Base-by-base conservation (phyloP, 2,329 filamentous ascomycete genomes). In the Bipolaris sorokiniana region DNA sequence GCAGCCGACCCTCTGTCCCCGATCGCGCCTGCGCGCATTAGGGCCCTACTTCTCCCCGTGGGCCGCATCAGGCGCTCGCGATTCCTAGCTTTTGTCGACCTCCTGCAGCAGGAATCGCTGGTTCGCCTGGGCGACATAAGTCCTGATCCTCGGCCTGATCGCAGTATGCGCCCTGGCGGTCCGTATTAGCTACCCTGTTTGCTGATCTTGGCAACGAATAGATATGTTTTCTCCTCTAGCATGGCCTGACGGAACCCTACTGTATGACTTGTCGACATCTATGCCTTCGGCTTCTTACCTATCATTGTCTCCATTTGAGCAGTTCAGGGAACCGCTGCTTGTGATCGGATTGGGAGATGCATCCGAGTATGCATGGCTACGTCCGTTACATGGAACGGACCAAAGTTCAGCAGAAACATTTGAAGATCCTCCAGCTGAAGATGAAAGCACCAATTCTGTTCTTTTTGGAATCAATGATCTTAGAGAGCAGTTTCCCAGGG, bases 141-240 rank as follows among this genome's bases (percentile, higher is more conserved):
- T 76, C 88, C 92, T 71, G 91, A 97, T 84, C 83, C 86, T 74
- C 86, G 91, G 66, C 90, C 92, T 54, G 90, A 96, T 77, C 88
- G 90, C 82, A 96, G 92, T 94, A 88, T 76, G 86, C 64, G 37
- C 58, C 64, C 68, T 68, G 45, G 63, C 54, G 42, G 48, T 51
- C 59, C 28, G 40, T 40, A 42, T 46, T 56, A 47, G 48, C 61
- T 71, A 54, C 69, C 37, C 51, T 41, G 46, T 69, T 61, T 63
- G 62, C 73, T 76, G 64, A 76, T 70, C 62, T 67, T 69, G 61
- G 64, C 62, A 55, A 61, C 40, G 36, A 59, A 51, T 75, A 97
- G 92, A 92, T 77, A 93, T 95, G 88, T 97, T 98, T 78, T 96
- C 92, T 56, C 94, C 94, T 38, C 81, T 95, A 69, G 91, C 90